Conservation (phyloP, 2,329 filamentous ascomycete species). For the Fusarium liriodendri region DNA sequence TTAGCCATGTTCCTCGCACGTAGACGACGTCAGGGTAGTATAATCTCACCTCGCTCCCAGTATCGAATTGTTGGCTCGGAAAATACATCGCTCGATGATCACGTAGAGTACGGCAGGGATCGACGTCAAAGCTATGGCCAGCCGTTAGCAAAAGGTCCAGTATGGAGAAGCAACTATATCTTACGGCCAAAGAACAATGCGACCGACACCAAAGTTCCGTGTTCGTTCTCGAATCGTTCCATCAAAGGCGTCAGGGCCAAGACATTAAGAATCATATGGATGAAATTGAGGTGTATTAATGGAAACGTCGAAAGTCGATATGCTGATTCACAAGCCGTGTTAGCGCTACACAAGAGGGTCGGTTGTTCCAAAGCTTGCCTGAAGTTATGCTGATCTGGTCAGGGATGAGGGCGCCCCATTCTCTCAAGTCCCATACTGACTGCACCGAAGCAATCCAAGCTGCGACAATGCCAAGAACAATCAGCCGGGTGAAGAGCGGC, state of each 20-base stretch:
- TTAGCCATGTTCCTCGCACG: background rate
- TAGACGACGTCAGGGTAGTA: background rate
- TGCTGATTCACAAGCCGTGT: slow-evolving; percentile 63
- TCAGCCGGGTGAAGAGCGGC: slow-evolving; percentile 85
- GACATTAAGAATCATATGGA: slow-evolving; percentile 85
- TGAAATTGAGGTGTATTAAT: slow-evolving; percentile 82
- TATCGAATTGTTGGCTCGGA: slow-evolving; percentile 78
- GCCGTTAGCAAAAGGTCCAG: slow-evolving; percentile 11
- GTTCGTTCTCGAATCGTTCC: slow-evolving; percentile 92
- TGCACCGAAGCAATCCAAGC: slow-evolving; percentile 76
- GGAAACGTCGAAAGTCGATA: slow-evolving; percentile 95
- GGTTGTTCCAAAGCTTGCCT: slow-evolving; percentile 60
- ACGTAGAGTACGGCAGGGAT: slow-evolving; percentile 87
- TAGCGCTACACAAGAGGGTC: background rate
- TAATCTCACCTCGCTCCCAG: slow-evolving; percentile 81
- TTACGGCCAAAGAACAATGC: slow-evolving; percentile 91
- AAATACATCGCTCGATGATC: slow-evolving; percentile 77
- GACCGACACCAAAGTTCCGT: slow-evolving; percentile 89
- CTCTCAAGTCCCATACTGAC: slow-evolving; percentile 75
- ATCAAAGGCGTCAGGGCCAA: slow-evolving; percentile 86
- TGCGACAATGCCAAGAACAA: slow-evolving; percentile 72
- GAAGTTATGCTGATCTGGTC: slow-evolving; percentile 76
- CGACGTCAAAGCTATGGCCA: slow-evolving; percentile 75
- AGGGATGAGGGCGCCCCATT: slow-evolving; percentile 85
- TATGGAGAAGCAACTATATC: slow-evolving; percentile 46